Evolutionary conservation across 352 stramenopile species (phyloP).

Genomic region (Aphanomyces invadans): DNA sequence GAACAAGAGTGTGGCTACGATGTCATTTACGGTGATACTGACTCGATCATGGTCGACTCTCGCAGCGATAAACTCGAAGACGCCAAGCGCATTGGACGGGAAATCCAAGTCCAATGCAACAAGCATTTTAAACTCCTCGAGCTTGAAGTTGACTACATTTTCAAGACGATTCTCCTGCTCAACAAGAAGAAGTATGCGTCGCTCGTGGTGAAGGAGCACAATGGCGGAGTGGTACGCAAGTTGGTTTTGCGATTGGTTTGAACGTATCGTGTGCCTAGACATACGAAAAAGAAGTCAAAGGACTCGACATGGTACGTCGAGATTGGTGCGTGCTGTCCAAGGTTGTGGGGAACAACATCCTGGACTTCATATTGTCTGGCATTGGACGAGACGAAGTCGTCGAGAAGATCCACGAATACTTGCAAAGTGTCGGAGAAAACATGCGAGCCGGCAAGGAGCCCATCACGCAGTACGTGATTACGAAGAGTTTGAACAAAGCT

Average conservation of each 20-base stretch:
- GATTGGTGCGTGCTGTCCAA: constrained; percentile 99
- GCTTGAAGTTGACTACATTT: constrained; percentile 99
- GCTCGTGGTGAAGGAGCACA: constrained; percentile 87
- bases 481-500: constrained; percentile 98
- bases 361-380: constrained; percentile 97
- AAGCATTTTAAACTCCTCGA: constrained; percentile 99
- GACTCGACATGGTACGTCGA: constrained; percentile 95
- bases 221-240: constrained; percentile 17
- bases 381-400: constrained; percentile 92
- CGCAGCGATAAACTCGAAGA: constrained; percentile 89
- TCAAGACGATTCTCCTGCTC: constrained; percentile 98
- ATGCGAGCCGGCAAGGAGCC: constrained; percentile 92
- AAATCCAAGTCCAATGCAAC: constrained; percentile 98
- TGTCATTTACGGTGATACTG: constrained; percentile 99
- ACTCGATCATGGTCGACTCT: constrained; percentile 99
- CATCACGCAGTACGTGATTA: constrained; percentile 98
- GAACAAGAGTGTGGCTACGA: constrained; percentile 96
- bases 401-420: constrained; percentile 94
- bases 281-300: constrained; percentile 97
- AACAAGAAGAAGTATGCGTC: constrained; percentile 99
- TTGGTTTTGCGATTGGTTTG: background rate
- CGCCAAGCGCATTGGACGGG: constrained; percentile 89
- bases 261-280: constrained; percentile 2
- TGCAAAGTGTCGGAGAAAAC: constrained; percentile 85
- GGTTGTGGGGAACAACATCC: constrained; percentile 91